Percentiles rank a stretch among this genome's conserved stretches.
Evolutionary conservation across 1,284 basidiomycete genomes (phyloP).

Genomic region (Cryptococcus jaspeensis): DNA sequence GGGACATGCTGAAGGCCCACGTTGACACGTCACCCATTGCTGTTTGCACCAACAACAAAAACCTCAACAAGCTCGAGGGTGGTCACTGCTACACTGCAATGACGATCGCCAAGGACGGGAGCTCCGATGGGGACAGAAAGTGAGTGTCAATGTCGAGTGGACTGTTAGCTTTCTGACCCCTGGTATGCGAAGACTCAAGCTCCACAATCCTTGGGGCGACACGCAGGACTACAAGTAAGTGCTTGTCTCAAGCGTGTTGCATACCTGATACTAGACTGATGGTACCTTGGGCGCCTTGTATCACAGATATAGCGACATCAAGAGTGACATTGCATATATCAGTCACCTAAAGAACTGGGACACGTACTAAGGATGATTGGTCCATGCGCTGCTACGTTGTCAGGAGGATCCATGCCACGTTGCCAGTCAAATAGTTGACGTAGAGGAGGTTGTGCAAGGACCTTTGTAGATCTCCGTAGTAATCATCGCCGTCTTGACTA

Average conservation of each 20-base stretch:
- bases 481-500: no score
- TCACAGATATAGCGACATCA: background rate
- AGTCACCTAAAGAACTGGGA: background rate
- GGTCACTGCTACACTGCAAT: background rate
- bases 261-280: no score
- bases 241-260: no score
- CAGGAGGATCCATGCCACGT: no score
- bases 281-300: background rate
- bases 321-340: background rate
- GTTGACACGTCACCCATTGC: background rate
- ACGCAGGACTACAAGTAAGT: background rate
- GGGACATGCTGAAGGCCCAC: background rate
- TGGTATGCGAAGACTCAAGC: background rate
- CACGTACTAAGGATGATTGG: no score
- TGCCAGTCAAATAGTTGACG: no score
- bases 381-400: no score
- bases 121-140: background rate
- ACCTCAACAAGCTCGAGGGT: background rate
- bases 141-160: no score
- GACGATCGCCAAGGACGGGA: background rate
- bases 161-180: no score
- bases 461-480: no score
- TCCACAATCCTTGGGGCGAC: background rate
- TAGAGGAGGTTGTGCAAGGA: no score
- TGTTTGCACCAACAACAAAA: background rate